phyloP scores from a whole-genome alignment of 129 eudicot species.

The Calendula officinalis region DNA sequence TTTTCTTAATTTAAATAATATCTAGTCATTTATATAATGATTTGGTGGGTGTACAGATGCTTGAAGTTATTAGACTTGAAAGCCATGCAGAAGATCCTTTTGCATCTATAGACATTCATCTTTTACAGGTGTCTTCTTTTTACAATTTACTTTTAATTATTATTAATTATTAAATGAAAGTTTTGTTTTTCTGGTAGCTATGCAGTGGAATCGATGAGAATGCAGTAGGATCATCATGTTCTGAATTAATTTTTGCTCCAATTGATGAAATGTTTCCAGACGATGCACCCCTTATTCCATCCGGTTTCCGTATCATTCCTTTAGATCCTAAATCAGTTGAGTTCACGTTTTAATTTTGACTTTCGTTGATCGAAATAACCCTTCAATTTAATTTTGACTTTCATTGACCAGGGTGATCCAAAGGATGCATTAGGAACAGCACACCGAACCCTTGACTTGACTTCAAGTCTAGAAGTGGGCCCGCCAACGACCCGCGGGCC shows the following conservation, averaged over 20 bases:
- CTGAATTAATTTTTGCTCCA: slow-evolving; percentile 95
- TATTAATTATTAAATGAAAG: too few relatives aligned
- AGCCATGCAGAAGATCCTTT: slow-evolving; percentile 79
- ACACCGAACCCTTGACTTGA: slow-evolving; percentile 78
- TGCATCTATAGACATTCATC: slow-evolving; percentile 75
- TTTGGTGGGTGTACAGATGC: slow-evolving; percentile 63
- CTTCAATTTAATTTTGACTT: not conserved
- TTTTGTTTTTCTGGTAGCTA: slow-evolving; percentile 37
- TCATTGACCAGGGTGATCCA: slow-evolving; percentile 51
- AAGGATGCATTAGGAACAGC: slow-evolving; percentile 44
- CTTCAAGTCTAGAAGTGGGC: slow-evolving; percentile 96
- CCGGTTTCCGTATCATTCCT: slow-evolving; percentile 92
- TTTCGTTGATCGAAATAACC: slow-evolving; percentile 7
- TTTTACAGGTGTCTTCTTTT: slow-evolving; percentile 64
- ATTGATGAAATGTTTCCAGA: slow-evolving; percentile 96
- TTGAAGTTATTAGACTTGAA: slow-evolving; percentile 94
- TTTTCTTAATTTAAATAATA: too few relatives aligned
- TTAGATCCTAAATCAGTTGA: slow-evolving; percentile 91
- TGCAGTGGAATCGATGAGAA: slow-evolving; percentile 91
- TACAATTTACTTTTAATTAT: not conserved
- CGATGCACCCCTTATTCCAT: slow-evolving; percentile 84
- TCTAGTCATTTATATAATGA: not conserved
- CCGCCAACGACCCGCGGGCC: slow-evolving; percentile 48
- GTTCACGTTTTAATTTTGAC: slow-evolving; percentile 26
- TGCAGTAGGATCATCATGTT: slow-evolving; percentile 78